phyloP scores from a whole-genome alignment of 2,329 filamentous ascomycete species.

The Penicillium sp. region DNA sequence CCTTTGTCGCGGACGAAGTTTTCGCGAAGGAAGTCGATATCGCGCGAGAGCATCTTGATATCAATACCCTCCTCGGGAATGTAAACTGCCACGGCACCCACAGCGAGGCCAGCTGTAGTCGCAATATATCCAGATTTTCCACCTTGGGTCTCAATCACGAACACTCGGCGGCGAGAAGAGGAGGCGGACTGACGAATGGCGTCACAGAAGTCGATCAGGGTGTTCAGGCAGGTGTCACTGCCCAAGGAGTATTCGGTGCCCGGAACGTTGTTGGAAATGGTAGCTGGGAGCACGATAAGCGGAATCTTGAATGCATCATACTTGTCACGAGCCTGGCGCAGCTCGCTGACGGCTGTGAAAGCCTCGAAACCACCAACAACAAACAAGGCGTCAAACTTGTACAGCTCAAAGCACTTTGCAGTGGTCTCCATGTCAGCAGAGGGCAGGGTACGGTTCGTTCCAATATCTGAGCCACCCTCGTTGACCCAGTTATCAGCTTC shows the following conservation, averaged over 20 bases:
- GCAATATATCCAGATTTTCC: conserved; percentile 92
- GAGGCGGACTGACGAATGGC: conserved; percentile 97
- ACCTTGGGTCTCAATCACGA: conserved; percentile 97
- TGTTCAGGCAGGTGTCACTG: conserved; percentile 94
- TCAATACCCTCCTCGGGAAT: conserved; percentile 95
- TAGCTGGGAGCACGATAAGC: conserved; percentile 88
- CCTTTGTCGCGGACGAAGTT: conserved; percentile 83
- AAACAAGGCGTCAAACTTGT: conserved; percentile 88
- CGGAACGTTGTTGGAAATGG: conserved; percentile 97
- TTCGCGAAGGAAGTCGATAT: conserved; percentile 84
- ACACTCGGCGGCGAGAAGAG: conserved; percentile 86
- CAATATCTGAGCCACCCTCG: conserved; percentile 95
- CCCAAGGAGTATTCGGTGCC: conserved; percentile 96
- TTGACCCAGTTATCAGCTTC: conserved; percentile 95
- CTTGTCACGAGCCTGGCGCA: conserved; percentile 73
- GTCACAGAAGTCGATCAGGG: conserved; percentile 91
- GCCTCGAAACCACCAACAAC: conserved; percentile 94
- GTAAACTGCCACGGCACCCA: conserved; percentile 90
- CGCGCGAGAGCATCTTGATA: conserved; percentile 85
- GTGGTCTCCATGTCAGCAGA: conserved; percentile 81
- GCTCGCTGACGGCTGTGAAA: conserved; percentile 85
- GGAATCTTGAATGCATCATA: conserved; percentile 90
- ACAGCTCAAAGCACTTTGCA: conserved; percentile 77
- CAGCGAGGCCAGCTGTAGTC: conserved; percentile 83
- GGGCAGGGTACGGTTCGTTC: conserved; percentile 91